Evolutionary conservation across 2,329 filamentous ascomycete species (phyloP), one percentile per base, ranked within the genome.

Genomic region (Microsporum canis): DNA sequence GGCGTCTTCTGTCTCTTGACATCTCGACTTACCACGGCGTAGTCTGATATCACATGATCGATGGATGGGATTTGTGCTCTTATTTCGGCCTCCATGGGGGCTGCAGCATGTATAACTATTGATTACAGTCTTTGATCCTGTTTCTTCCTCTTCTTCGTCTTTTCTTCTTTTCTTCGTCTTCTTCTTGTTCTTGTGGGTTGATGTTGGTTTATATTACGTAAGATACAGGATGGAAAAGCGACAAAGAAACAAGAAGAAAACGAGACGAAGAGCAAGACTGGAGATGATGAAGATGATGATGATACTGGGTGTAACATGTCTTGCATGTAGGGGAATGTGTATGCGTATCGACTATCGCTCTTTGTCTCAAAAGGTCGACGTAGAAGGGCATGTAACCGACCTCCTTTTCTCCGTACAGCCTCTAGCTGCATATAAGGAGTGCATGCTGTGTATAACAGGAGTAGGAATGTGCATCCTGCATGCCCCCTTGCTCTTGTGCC

Each of bases 11-110:
- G 5, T n/a, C 17, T 23, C n/a, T 12, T 41, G 36, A 41, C 34
- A 27, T 55, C 12, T 17, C 5, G 51, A 73, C 76, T 66, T 71
- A 78, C 77, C 66, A 90, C 89, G 49, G 91, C 94, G 76, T 96
- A 96, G 76, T 95, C 89, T 57, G 90, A 91, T 67, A 96, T 80
- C 65, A 95, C 82, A 62, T 88, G 89, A 76, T 96, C 91, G 68
- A 96, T 89, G 71, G 88, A 87, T 64, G 91, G 91, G 67, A 96
- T 84, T 67, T 90, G 84, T 64, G 87, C 80, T 77, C 87, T 88
- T 72, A 96, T 90, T 77, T 95, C 89, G 70, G 88, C 81, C 75
- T 96, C 91, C 91, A 96, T 96, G 10, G 17, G 57, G 10, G 34
- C 12, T 36, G 23, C 3, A 8, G 12, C 34, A 36, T 5, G 10